phyloP scores from a whole-genome alignment of 371 early-diverging fungal genomes.

The Choanephora cucurbitarum region DNA sequence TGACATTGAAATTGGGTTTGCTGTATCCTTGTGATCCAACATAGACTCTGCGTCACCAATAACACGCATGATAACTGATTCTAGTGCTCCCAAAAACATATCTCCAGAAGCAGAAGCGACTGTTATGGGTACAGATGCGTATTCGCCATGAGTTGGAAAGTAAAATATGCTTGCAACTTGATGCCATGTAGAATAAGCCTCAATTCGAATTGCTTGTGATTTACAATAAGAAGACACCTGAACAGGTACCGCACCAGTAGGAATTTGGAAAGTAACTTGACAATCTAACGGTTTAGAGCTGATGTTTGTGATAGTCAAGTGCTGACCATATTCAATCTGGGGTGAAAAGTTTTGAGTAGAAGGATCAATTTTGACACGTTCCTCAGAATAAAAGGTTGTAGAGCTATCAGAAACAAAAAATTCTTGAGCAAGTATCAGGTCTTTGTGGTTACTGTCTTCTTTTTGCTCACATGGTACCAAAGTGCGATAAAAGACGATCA shows the following conservation, averaged over 20 bases:
- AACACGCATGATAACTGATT: constrained; percentile 1
- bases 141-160: constrained; percentile 54
- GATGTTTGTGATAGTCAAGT: constrained; percentile 43
- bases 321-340: constrained; percentile 36
- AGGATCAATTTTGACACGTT: constrained; percentile 33
- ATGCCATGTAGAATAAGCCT: constrained; percentile 48
- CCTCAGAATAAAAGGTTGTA: constrained; percentile 19
- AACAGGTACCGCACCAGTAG: constrained; percentile 44
- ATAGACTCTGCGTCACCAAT: background rate
- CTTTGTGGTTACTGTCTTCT: background rate
- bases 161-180: constrained; percentile 49
- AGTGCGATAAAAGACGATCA: constrained; percentile 48
- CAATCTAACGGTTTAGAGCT: constrained; percentile 27
- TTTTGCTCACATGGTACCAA: constrained; percentile 15
- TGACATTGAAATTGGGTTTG: background rate
- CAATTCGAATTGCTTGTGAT: constrained; percentile 35
- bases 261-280: constrained; percentile 45
- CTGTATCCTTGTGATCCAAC: background rate
- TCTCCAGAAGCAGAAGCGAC: constrained; percentile 30
- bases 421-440: constrained; percentile 35
- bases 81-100: constrained; percentile 9
- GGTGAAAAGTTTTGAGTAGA: constrained; percentile 7
- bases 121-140: constrained; percentile 47
- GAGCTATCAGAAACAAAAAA: constrained; percentile 23
- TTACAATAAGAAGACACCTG: constrained; percentile 30